These are phyloP conservation scores for Hibiscus trionum DNA, from an alignment of 345 rosid genomes.

Conservation along the genomic window DNA sequence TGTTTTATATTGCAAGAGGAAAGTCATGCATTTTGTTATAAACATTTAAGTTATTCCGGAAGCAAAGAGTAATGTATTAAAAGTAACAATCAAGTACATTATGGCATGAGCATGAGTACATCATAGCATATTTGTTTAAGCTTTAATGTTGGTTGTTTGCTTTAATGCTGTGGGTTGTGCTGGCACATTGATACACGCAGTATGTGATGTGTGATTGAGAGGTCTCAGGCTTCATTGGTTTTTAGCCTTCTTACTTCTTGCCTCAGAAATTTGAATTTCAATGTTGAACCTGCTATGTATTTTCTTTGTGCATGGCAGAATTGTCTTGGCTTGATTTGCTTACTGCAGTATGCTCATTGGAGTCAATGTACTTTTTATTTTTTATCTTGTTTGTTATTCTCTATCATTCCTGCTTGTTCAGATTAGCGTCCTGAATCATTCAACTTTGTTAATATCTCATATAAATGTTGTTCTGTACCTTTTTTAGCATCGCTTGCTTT, in stretches of 20 bases:
- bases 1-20: background rate
- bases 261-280: too few species aligned
- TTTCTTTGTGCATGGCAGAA: too few species aligned
- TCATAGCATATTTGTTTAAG: background rate
- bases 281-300: too few species aligned
- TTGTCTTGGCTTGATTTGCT: too few species aligned
- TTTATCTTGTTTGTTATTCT: background rate
- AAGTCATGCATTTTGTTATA: background rate
- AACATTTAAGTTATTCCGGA: background rate
- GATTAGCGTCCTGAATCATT: background rate
- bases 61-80: background rate
- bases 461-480: background rate
- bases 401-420: background rate
- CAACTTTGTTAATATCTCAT: background rate
- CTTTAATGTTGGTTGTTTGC: too few species aligned
- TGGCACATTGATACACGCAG: too few species aligned
- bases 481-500: background rate
- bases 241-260: too few species aligned
- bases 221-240: background rate
- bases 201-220: background rate
- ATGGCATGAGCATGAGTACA: background rate
- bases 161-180: background rate
- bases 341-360: background rate
- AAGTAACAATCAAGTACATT: background rate
- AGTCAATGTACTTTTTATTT: background rate